A percentile compares a stretch with the other conserved stretches of the same genome.
These are phyloP conservation scores for Pseudogymnoascus sp. DNA, from an alignment of 2,329 filamentous ascomycete species.

Conservation along the genomic window DNA sequence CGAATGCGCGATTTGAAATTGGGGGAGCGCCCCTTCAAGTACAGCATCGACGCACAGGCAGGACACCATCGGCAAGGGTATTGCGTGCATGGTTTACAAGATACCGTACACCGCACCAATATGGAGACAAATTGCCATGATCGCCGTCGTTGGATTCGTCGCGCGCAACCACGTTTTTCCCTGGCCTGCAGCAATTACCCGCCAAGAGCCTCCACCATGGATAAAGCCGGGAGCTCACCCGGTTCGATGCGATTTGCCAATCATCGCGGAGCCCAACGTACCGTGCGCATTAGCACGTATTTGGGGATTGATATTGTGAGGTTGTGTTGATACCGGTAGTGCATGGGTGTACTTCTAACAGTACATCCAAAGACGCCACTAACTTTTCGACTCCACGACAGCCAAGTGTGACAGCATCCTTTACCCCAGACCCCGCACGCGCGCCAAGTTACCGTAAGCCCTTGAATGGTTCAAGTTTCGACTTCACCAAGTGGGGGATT, in stretches of 20 bases:
- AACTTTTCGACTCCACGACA: not conserved
- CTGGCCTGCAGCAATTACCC: not conserved
- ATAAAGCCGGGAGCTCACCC: constrained; percentile 6
- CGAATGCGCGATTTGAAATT: not conserved
- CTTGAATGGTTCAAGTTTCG: not conserved
- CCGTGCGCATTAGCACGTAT: not conserved
- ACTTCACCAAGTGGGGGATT: not conserved
- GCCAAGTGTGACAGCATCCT: not conserved
- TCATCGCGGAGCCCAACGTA: not conserved
- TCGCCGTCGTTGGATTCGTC: constrained; percentile 4
- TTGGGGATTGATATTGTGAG: not conserved
- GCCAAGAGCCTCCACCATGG: constrained; percentile 6
- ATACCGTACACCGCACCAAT: not conserved
- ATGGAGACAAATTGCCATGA: constrained; percentile 1
- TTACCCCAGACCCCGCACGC: constrained; percentile 5
- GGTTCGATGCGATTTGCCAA: constrained; percentile 3
- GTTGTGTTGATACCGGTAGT: not conserved
- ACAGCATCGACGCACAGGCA: not conserved
- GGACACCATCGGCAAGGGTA: not conserved
- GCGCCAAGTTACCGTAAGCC: not conserved
- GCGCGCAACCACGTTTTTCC: not conserved
- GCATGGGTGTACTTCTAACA: not conserved
- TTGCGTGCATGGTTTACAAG: not conserved
- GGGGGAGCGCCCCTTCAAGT: not conserved
- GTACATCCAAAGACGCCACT: not conserved